Conservation (phyloP, 257 asterid species). For the Solanum appendiculatum region DNA sequence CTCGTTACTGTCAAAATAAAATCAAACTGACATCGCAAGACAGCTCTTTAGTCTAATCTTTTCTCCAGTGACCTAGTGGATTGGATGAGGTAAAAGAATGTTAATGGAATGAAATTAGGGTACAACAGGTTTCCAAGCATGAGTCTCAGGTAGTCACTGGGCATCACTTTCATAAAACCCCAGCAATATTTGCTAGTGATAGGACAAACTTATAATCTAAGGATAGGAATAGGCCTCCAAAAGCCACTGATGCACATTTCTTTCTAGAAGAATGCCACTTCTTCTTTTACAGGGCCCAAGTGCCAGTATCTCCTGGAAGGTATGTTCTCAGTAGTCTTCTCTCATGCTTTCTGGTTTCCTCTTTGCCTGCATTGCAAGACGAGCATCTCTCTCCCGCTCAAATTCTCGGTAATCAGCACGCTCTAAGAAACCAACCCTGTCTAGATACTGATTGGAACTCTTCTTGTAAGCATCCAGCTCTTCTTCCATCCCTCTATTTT, state of each 20-base stretch:
- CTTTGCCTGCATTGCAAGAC: slow-evolving; percentile 70
- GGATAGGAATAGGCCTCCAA: not conserved
- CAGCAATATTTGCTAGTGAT: not conserved
- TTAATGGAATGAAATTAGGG: not conserved
- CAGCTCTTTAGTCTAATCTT: not conserved
- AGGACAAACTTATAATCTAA: not conserved
- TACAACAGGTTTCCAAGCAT: not conserved
- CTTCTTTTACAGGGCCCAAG: not conserved
- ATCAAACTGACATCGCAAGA: not conserved
- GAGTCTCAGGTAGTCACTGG: not conserved
- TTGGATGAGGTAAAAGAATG: not conserved
- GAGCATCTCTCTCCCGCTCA: slow-evolving; percentile 89
- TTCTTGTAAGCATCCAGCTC: slow-evolving; percentile 93
- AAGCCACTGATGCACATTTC: not conserved
- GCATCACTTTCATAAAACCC: not conserved
- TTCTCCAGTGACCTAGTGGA: not conserved
- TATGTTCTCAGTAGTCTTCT: slow-evolving; percentile 40
- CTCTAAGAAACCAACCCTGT: slow-evolving; percentile 73
- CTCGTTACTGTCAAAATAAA: not conserved
- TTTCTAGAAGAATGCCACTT: not conserved
- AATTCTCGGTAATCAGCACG: slow-evolving; percentile 85
- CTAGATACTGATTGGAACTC: slow-evolving; percentile 86
- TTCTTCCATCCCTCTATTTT: slow-evolving; percentile 73
- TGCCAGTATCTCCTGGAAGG: not conserved
- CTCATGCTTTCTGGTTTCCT: slow-evolving; percentile 71